Percentiles rank a stretch among this genome's conserved stretches.
Evolutionary conservation across 225 moss, liverwort and hornwort species (phyloP).

Genomic region (Straminergon stramineum): DNA sequence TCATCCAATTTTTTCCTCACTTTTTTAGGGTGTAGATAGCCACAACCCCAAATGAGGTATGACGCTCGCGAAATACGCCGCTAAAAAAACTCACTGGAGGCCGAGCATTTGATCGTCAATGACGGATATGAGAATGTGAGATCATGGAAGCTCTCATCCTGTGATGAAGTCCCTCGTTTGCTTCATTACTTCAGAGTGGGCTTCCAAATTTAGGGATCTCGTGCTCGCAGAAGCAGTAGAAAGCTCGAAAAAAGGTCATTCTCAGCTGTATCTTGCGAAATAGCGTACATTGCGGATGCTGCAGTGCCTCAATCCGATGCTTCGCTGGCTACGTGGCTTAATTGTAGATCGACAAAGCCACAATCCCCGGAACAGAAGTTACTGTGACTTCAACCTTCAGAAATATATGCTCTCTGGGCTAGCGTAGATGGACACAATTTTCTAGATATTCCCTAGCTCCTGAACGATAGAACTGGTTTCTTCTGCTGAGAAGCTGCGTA

Average conservation of each 20-base stretch:
- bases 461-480: too few relatives aligned
- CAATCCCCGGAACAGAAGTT: not conserved
- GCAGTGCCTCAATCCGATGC: not conserved
- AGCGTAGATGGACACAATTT: not conserved
- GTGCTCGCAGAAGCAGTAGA: not conserved
- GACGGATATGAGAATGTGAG: not conserved
- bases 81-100: not conserved
- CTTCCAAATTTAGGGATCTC: not conserved
- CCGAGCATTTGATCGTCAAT: not conserved
- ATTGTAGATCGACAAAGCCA: not conserved
- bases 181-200: not conserved
- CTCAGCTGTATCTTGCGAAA: not conserved
- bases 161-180: not conserved
- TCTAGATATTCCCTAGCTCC: not conserved
- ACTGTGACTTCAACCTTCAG: not conserved
- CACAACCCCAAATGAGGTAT: too few relatives aligned
- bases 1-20: not conserved
- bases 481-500: not conserved
- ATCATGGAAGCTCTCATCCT: not conserved
- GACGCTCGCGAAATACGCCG: not conserved
- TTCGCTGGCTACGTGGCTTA: not conserved
- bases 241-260: not conserved
- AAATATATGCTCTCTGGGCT: not conserved
- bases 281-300: not conserved
- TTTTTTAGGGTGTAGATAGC: too few relatives aligned